Base-by-base conservation (phyloP, 805 yeast species). In the Schizosaccharomyces japonicus region DNA sequence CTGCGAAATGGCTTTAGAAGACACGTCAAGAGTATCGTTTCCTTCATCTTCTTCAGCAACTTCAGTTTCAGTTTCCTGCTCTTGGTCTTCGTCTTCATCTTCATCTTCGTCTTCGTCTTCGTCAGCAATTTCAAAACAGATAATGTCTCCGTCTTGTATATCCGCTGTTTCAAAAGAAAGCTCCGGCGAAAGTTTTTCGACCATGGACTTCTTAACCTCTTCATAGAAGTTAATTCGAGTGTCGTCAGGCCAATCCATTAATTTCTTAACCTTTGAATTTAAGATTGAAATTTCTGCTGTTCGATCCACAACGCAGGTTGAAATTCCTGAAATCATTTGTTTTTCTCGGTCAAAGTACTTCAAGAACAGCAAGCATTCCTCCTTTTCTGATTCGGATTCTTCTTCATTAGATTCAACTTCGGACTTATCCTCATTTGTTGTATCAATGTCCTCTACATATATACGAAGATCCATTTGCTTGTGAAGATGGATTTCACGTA, bases 271-370 rank as follows among this genome's bases (percentile, higher is more conserved):
- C 10, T 19, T 10, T 6, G 54, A 54, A 25, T 61, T 48, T 25
- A 68, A 49, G 10, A 55, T 60, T n/a, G 55, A 52, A 45, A 66
- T 67, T 29, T 58, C 55, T 19, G 69, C 72, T 44, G 69, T 70
- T 47, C 68, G 68, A 10, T 68, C 59, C 1, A 79, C 74, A 17
- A 67, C 60, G 3, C 67, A 58, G 54, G 80, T 80, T 0, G 80
- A 71, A 17, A 79, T 61, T 1, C 94, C 93, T n/a, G 58, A 60
- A n/a, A 82, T 57, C 4, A 65, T 58, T 57, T 75, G 78, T 0
- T 61, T 54, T 3, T 58, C 56, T 1, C 67, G 68, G 56, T 83
- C 85, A 61, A 78, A 83, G 52, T 68, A 68, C 59, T 84, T 83
- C 47, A 83, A 54, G 53, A 63, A 63, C 3, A 62, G 45, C 8